Conservation (phyloP, 2,329 filamentous ascomycete genomes). For the Lasiodiplodia citricola region DNA sequence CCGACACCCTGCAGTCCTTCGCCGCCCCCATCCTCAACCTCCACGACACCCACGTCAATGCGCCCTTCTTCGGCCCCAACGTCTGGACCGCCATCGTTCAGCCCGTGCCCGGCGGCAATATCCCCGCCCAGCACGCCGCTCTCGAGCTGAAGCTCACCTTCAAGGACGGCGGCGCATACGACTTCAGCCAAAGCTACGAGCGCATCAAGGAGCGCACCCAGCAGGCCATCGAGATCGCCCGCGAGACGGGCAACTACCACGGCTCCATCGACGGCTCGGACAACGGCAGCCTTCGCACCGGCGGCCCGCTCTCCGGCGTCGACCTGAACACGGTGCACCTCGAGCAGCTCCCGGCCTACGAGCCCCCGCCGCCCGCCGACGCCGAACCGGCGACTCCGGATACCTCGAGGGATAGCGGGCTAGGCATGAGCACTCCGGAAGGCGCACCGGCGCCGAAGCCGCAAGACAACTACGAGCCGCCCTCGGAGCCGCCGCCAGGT, state of each 20-base stretch:
- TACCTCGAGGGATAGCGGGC: conserved; percentile 18
- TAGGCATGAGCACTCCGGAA: conserved; percentile 24
- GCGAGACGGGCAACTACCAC: conserved; percentile 64
- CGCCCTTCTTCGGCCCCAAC: conserved; percentile 92
- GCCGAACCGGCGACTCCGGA: conserved; percentile 1
- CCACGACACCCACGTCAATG: conserved; percentile 82
- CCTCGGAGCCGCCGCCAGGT: conserved; percentile 79
- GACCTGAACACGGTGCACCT: conserved; percentile 72
- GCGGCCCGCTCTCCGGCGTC: conserved; percentile 53
- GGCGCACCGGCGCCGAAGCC: conserved; percentile 32
- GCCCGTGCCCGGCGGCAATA: conserved; percentile 81
- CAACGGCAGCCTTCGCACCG: conserved; percentile 40
- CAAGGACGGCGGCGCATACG: conserved; percentile 92
- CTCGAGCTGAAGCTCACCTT: conserved; percentile 87
- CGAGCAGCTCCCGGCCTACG: conserved; percentile 88
- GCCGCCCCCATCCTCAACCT: conserved; percentile 86
- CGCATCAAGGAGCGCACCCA: conserved; percentile 81
- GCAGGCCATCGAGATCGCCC: conserved; percentile 77
- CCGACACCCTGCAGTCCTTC: conserved; percentile 78
- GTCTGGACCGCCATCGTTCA: conserved; percentile 82
- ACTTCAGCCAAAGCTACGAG: conserved; percentile 84
- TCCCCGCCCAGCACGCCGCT: conserved; percentile 73
- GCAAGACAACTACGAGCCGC: conserved; percentile 54
- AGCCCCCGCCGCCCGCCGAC: conserved; percentile 50
- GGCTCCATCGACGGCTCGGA: conserved; percentile 42